phyloP scores from a whole-genome alignment of 176 grass and related monocot genomes.

The Pontederia paniculata region DNA sequence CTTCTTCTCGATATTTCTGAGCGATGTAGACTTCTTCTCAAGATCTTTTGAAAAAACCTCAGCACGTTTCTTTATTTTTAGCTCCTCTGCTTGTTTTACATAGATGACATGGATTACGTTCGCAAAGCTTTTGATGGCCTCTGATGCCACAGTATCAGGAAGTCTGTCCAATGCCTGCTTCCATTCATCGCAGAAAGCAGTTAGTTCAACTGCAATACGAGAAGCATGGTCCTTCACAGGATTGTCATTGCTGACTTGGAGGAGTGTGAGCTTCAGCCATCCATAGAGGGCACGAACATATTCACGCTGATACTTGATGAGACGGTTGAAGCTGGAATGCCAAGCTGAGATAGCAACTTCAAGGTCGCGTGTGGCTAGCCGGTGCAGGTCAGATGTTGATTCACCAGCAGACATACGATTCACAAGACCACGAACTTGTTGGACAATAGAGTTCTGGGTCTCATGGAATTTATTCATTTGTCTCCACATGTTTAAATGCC shows the following conservation, averaged over 20 bases:
- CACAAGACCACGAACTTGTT: constrained; percentile 89
- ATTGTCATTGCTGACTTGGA: constrained; percentile 47
- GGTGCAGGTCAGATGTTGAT: constrained; percentile 82
- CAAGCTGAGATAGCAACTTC: constrained; percentile 77
- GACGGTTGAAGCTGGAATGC: constrained; percentile 83
- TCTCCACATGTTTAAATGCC: constrained; percentile 93
- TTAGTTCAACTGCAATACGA: constrained; percentile 52
- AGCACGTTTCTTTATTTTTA: constrained; percentile 75
- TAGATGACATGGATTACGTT: constrained; percentile 89
- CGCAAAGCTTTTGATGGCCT: constrained; percentile 89
- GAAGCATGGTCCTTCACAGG: constrained; percentile 52
- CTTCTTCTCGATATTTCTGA: constrained; percentile 83
- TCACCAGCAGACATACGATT: constrained; percentile 47
- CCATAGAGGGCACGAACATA: constrained; percentile 68
- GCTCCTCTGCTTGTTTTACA: constrained; percentile 85
- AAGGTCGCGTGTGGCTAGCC: constrained; percentile 77
- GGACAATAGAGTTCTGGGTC: constrained; percentile 74
- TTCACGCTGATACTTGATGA: constrained; percentile 78
- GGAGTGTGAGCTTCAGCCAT: constrained; percentile 91
- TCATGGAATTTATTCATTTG: constrained; percentile 90
- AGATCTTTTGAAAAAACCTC: constrained; percentile 76
- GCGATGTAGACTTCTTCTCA: constrained; percentile 71
- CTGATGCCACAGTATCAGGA: constrained; percentile 82
- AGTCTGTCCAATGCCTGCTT: constrained; percentile 92
- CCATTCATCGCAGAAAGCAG: constrained; percentile 93